Percentiles rank a stretch among this genome's conserved stretches.
Evolutionary conservation across 116 monocot species (phyloP).

Genomic region (Cymodocea nodosa): DNA sequence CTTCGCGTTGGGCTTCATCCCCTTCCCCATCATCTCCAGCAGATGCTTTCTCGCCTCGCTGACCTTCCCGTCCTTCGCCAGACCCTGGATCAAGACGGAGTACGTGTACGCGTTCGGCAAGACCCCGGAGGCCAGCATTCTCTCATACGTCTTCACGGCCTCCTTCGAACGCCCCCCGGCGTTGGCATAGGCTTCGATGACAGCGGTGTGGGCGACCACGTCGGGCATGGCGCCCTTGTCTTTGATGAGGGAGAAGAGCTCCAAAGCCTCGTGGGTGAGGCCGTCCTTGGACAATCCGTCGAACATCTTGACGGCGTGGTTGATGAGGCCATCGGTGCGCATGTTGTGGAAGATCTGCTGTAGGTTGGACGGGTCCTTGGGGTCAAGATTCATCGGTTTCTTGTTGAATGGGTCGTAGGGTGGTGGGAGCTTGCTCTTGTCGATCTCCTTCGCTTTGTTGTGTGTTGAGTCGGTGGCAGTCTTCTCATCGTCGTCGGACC

Average conservation of each 20-base stretch:
- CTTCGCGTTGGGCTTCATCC: constrained; percentile 54
- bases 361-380: constrained; percentile 71
- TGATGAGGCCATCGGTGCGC: constrained; percentile 77
- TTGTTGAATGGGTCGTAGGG: constrained; percentile 98
- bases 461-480: neutral
- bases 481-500: constrained; percentile 55
- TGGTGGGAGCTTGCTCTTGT: constrained; percentile 42
- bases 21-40: constrained; percentile 72
- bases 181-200: constrained; percentile 80
- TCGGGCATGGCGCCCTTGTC: constrained; percentile 88
- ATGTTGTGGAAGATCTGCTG: constrained; percentile 83
- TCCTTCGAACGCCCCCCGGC: constrained; percentile 73
- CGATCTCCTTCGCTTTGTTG: neutral
- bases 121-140: constrained; percentile 84
- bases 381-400: constrained; percentile 40
- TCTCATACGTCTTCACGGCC: constrained; percentile 49
- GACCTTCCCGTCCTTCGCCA: constrained; percentile 51
- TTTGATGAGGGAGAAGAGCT: constrained; percentile 75
- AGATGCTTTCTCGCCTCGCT: constrained; percentile 46
- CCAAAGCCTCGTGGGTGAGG: constrained; percentile 86
- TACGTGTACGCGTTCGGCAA: constrained; percentile 84
- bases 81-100: constrained; percentile 57
- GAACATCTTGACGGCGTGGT: constrained; percentile 94
- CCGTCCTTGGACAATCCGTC: constrained; percentile 91
- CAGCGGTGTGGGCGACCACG: constrained; percentile 96